Conservation (phyloP, 2,329 filamentous ascomycete species). For the Aspergillus amoenus region DNA sequence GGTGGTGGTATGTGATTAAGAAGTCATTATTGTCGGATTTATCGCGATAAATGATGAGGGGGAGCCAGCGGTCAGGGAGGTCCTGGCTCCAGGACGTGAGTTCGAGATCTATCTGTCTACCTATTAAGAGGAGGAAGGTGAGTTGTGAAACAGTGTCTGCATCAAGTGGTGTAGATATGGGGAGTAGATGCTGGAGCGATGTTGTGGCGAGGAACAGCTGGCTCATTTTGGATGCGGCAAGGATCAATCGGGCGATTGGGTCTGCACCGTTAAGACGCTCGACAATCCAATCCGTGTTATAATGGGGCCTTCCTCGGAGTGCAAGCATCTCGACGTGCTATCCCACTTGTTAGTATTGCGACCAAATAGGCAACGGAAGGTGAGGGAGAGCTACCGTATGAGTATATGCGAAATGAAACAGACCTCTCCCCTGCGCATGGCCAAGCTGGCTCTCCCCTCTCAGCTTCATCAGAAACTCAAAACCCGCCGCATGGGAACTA, state of each 20-base stretch:
- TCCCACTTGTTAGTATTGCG: neutral
- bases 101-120: constrained; percentile 27
- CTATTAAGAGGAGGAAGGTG: constrained; percentile 24
- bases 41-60: constrained; percentile 29
- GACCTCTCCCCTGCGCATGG: constrained; percentile 31
- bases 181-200: constrained; percentile 14
- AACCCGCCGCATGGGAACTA: constrained; percentile 38
- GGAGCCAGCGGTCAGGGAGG: constrained; percentile 34
- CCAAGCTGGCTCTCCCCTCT: constrained; percentile 32
- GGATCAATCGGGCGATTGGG: constrained; percentile 32
- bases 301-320: constrained; percentile 31
- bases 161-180: constrained; percentile 3
- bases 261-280: constrained; percentile 28
- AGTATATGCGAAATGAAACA: constrained; percentile 39
- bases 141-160: constrained; percentile 19
- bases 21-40: constrained; percentile 26
- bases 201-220: constrained; percentile 26
- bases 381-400: constrained; percentile 30
- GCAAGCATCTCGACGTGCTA: constrained; percentile 38
- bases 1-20: constrained; percentile 34
- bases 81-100: constrained; percentile 31
- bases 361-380: neutral
- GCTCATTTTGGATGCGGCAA: constrained; percentile 30
- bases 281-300: constrained; percentile 30
- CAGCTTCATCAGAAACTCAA: constrained; percentile 36